A percentile compares a stretch with the other conserved stretches of the same genome.
Evolutionary conservation across 805 yeast species (phyloP).

Genomic region (Ogataea philodendri): DNA sequence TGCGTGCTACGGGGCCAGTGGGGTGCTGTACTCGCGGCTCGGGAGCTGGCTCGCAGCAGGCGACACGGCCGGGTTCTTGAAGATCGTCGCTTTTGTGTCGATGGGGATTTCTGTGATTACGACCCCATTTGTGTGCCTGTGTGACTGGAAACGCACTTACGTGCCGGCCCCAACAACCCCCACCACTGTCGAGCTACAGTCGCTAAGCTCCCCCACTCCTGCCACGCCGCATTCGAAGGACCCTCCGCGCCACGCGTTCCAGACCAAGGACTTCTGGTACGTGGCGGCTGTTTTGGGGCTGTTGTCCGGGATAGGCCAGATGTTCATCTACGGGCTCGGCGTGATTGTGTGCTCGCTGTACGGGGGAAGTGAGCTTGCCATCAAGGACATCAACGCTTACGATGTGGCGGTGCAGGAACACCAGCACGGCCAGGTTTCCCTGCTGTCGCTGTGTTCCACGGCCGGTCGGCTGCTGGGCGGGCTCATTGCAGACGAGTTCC

Average conservation of each 20-base stretch:
- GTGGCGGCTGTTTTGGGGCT: slow-evolving; percentile 51
- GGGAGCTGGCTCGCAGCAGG: slow-evolving; percentile 55
- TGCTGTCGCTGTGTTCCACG: slow-evolving; percentile 67
- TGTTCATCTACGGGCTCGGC: slow-evolving; percentile 74
- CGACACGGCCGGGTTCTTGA: slow-evolving; percentile 53
- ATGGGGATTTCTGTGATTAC: slow-evolving; percentile 42
- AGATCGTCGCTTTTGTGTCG: slow-evolving; percentile 44
- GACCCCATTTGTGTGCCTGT: slow-evolving; percentile 44
- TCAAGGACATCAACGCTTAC: slow-evolving; percentile 16
- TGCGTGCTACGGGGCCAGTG: slow-evolving; percentile 73
- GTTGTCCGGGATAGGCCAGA: slow-evolving; percentile 66
- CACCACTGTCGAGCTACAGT: slow-evolving; percentile 6
- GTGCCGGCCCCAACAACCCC: slow-evolving; percentile 9
- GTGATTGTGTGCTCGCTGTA: slow-evolving; percentile 57
- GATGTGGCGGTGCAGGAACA: slow-evolving; percentile 40
- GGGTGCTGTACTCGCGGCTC: slow-evolving; percentile 59
- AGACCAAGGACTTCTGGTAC: slow-evolving; percentile 43
- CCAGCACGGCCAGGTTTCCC: slow-evolving; percentile 71
- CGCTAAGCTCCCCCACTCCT: slow-evolving; percentile 13
- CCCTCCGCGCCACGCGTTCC: slow-evolving; percentile 6
- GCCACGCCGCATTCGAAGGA: no score
- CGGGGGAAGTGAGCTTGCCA: slow-evolving; percentile 22
- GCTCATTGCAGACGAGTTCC: slow-evolving; percentile 56
- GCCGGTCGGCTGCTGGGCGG: slow-evolving; percentile 66
- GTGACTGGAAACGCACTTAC: slow-evolving; percentile 37